Evolutionary conservation across 2,329 filamentous ascomycete genomes (phyloP).

Genomic region (Aspergillus phoenicis): DNA sequence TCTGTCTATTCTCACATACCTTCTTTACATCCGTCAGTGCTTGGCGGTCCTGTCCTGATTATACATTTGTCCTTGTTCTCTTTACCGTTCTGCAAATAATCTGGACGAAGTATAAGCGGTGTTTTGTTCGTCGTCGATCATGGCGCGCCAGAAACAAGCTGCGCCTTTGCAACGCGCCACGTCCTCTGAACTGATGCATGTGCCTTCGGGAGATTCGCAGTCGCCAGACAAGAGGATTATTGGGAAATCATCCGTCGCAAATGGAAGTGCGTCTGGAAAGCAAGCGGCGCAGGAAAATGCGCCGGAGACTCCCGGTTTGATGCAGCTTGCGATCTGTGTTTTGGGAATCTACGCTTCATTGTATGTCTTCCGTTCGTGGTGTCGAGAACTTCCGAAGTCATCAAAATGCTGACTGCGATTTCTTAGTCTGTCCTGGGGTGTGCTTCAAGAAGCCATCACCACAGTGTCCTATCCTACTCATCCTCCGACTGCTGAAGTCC

Average conservation of each 20-base stretch:
- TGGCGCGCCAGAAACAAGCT: conserved; percentile 73
- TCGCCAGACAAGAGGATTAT: conserved; percentile 33
- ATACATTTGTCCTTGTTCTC: not conserved
- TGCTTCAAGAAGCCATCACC: conserved; percentile 95
- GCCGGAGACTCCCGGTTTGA: conserved; percentile 57
- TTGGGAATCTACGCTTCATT: conserved; percentile 96
- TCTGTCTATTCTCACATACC: not conserved
- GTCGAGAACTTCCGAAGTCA: not conserved
- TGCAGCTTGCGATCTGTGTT: conserved; percentile 84
- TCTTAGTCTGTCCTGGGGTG: conserved; percentile 83
- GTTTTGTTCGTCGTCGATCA: conserved; percentile 36
- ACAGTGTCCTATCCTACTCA: conserved; percentile 78
- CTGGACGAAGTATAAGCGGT: not conserved
- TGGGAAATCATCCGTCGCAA: conserved; percentile 25
- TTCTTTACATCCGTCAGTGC: not conserved
- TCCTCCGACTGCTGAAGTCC: conserved; percentile 49
- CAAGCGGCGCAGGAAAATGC: conserved; percentile 31
- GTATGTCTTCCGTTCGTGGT: conserved; percentile 52
- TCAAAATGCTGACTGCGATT: conserved; percentile 4
- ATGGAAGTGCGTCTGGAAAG: conserved; percentile 25
- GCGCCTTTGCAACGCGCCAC: conserved; percentile 65
- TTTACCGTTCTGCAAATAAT: not conserved
- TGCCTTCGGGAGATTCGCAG: conserved; percentile 35
- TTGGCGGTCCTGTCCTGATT: not conserved
- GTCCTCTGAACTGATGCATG: conserved; percentile 65